Evolutionary conservation across 192 early-diverging fungal species (phyloP), one percentile per base, ranked within the genome.

Genomic region (Umbelopsis vinacea): DNA sequence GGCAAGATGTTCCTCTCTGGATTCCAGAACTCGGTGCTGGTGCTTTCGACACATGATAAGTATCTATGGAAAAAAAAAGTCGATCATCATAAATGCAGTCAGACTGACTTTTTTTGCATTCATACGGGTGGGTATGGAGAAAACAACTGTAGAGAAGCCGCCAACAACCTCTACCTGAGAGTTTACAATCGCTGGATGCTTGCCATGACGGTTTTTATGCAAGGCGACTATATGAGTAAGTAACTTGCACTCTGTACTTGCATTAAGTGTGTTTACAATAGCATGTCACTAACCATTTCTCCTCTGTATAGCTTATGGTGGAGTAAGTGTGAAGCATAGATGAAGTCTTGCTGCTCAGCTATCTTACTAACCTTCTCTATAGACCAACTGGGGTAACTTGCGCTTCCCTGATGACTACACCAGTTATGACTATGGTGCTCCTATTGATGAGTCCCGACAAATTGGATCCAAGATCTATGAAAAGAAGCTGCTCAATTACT

Each of bases 361-460:
- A 19, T 46, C 66, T 67, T 43, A 67, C 23, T 19, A 23, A 38
- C 6, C 17, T 10, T 0, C 35, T 0, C 22, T 46, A 47, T 48
- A 68, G 67, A 72, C 71, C 71, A 72, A 72, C 37, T 72, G 57
- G 53, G 71, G 71, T 29, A 72, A 72, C 46, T n/a, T 72, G 50
- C 53, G 71, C 6, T 72, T 72, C 55, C 71, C 71, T 2, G 50
- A 45, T 24, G 71, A 72, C 33, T 72, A 60, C 71, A 72, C 71
- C 7, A 72, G 71, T 19, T 72, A 72, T 50, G 71, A 72, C 33
- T 72, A 72, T 60, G 71, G 71, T 47, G 71, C 71, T 43, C 71
- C 71, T 24, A 72, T 72, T 23, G 54, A 72, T 66, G 71, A 72
- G 29, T 72, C 71, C 7, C 71, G 71, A 6, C 71, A 72, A 33